These are phyloP conservation scores for Vanilla planifolia DNA, from an alignment of 106 monocot species.

Conservation along the genomic window DNA sequence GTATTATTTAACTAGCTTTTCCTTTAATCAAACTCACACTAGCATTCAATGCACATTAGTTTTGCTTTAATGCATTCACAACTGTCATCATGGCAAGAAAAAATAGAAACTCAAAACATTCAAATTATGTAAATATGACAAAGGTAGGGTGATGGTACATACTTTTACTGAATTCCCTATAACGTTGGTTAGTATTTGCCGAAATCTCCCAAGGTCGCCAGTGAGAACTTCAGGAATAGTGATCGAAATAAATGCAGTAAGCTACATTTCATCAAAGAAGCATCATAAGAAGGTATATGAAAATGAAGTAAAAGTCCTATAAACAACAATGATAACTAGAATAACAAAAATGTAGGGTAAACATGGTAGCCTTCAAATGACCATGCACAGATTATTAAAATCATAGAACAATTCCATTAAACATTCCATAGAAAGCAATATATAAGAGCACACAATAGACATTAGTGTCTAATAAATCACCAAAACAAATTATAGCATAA, in stretches of 20 bases:
- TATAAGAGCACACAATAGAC: too few species aligned
- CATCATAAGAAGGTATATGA: constrained; percentile 3
- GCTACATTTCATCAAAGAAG: constrained; percentile 37
- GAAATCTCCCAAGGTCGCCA: constrained; percentile 93
- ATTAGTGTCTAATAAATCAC: too few species aligned
- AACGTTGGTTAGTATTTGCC: constrained; percentile 96
- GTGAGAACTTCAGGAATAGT: constrained; percentile 69
- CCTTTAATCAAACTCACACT: background rate
- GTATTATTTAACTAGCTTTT: background rate
- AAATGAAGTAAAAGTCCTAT: too few species aligned
- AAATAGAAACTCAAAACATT: too few species aligned
- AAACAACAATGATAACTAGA: too few species aligned
- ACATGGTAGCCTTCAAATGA: too few species aligned
- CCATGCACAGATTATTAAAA: too few species aligned
- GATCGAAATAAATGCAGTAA: constrained; percentile 86
- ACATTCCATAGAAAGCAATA: too few species aligned
- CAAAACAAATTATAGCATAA: background rate
- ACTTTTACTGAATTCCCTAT: constrained; percentile 97
- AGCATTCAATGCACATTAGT: background rate
- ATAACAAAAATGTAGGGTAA: too few species aligned
- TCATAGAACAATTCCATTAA: too few species aligned
- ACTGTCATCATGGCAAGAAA: background rate
- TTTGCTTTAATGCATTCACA: background rate
- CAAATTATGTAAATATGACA: too few species aligned
- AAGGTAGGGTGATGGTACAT: constrained; percentile 3